Conservation (phyloP, 2,329 filamentous ascomycete genomes). For the Colletotrichum salicis region DNA sequence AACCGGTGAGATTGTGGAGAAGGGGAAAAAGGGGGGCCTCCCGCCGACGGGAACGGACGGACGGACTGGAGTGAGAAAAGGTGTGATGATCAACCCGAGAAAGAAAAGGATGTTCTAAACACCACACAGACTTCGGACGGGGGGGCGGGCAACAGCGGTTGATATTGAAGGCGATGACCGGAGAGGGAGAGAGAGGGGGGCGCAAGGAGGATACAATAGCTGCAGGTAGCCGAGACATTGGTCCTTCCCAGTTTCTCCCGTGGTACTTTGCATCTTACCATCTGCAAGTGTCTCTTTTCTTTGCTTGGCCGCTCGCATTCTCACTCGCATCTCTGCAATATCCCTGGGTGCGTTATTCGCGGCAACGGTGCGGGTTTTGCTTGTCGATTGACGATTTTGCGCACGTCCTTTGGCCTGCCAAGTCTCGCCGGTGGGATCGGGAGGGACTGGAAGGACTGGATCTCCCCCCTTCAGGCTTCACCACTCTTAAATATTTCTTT, state of each 20-base stretch:
- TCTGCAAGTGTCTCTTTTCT: too few species aligned
- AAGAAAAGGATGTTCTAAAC: neutral
- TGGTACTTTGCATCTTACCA: neutral
- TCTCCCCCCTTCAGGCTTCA: neutral
- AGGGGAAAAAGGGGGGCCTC: too few species aligned
- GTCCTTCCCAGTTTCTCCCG: slow-evolving; percentile 2
- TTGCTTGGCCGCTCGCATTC: neutral
- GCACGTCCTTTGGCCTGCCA: slow-evolving; percentile 15
- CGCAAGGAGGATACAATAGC: slow-evolving; percentile 1
- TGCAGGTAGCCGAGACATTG: slow-evolving; percentile 34
- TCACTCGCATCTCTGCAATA: neutral
- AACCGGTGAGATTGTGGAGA: neutral
- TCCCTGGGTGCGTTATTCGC: neutral
- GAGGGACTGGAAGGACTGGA: slow-evolving; percentile 7
- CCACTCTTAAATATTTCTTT: slow-evolving; percentile 1
- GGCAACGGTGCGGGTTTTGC: neutral
- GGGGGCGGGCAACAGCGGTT: neutral
- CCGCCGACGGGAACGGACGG: neutral
- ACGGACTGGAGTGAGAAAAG: neutral
- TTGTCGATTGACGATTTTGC: neutral
- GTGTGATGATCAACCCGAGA: neutral
- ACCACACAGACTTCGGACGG: neutral
- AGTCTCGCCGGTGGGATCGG: slow-evolving; percentile 3
- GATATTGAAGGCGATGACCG: neutral
- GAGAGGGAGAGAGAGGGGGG: neutral